Evolutionary conservation across 805 yeast species (phyloP).

Genomic region (Pichia paraexigua): DNA sequence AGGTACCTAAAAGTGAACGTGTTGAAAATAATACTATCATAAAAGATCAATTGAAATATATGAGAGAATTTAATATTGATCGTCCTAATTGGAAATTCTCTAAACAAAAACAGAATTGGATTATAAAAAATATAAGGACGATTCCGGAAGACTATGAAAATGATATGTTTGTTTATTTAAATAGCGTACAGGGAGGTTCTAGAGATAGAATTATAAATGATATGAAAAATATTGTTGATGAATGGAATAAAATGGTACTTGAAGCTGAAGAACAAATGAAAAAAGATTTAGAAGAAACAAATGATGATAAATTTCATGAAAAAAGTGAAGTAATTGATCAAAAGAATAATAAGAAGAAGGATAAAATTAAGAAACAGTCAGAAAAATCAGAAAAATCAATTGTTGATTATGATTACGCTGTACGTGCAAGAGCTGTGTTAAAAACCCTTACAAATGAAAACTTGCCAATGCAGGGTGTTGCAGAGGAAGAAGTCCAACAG

Average conservation of each 20-base stretch:
- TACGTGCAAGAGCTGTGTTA: slow-evolving; percentile 11
- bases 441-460: slow-evolving; percentile 2
- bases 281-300: slow-evolving; percentile 12
- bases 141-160: slow-evolving; percentile 48
- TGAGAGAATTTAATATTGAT: slow-evolving; percentile 51
- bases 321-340: slow-evolving; percentile 12
- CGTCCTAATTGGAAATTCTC: slow-evolving; percentile 70
- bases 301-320: slow-evolving; percentile 6
- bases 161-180: slow-evolving; percentile 43
- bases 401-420: not conserved
- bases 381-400: not conserved
- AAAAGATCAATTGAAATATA: slow-evolving; percentile 62
- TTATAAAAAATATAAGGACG: slow-evolving; percentile 49
- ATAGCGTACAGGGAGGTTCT: slow-evolving; percentile 65
- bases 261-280: slow-evolving; percentile 30
- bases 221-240: slow-evolving; percentile 36
- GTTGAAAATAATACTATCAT: slow-evolving; percentile 66
- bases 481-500: not conserved
- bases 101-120: slow-evolving; percentile 83
- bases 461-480: slow-evolving; percentile 2
- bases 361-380: not conserved
- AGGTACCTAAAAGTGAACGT: slow-evolving; percentile 60
- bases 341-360: slow-evolving; percentile 9
- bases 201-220: slow-evolving; percentile 46
- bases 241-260: slow-evolving; percentile 49